Evolutionary conservation across 192 early-diverging fungal genomes (phyloP).

Genomic region (Cladochytrium replicatum): DNA sequence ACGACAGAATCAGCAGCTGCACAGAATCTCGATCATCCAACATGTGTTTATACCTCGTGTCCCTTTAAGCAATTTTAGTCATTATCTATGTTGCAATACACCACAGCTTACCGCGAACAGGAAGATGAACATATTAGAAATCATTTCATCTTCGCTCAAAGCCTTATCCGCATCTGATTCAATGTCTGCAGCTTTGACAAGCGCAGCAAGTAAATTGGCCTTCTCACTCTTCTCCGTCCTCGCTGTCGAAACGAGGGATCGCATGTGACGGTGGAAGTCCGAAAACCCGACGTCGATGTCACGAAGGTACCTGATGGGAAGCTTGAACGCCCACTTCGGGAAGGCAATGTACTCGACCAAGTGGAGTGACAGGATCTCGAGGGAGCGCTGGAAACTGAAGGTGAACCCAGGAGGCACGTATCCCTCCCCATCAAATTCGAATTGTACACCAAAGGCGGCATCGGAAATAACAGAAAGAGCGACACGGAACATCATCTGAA

Average conservation of each 20-base stretch:
- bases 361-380: constrained; percentile 12
- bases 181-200: constrained; percentile 10
- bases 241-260: too few species aligned
- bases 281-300: neutral
- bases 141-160: constrained; percentile 20
- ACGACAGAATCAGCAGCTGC: too few species aligned
- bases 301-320: constrained; percentile 8
- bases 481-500: constrained; percentile 20
- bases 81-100: too few species aligned
- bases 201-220: constrained; percentile 17
- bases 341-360: constrained; percentile 9
- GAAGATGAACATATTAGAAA: constrained; percentile 37
- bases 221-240: too few species aligned
- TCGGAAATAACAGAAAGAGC: constrained; percentile 18
- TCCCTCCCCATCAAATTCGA: constrained; percentile 8
- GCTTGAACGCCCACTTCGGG: constrained; percentile 15
- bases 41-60: too few species aligned
- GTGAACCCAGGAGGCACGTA: constrained; percentile 7
- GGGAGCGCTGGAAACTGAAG: constrained; percentile 12
- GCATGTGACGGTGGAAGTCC: too few species aligned
- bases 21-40: too few species aligned
- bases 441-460: constrained; percentile 17
- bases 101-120: too few species aligned
- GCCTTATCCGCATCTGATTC: neutral
- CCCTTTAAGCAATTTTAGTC: too few species aligned